Conservation (phyloP, 139 green algal genomes). For the Diplosphaera chodatii region DNA sequence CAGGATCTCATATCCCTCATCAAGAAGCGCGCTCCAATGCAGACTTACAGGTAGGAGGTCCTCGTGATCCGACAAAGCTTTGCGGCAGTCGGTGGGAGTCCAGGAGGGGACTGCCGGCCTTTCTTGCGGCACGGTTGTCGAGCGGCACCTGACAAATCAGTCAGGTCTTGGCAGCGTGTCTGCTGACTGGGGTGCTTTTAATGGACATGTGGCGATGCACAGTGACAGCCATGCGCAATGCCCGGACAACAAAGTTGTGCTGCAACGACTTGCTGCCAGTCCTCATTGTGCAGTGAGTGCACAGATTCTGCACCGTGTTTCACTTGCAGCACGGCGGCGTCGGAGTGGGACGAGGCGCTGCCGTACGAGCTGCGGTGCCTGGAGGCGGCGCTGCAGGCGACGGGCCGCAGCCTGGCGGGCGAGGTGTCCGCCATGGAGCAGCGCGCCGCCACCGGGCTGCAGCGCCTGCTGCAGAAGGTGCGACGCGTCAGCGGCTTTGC, state of each 20-base stretch:
- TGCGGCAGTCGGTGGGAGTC: too few species aligned
- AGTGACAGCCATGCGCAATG: too few species aligned
- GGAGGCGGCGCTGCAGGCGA: slow-evolving; percentile 37
- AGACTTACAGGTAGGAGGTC: neutral
- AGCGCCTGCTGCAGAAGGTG: slow-evolving; percentile 21
- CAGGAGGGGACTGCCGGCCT: too few species aligned
- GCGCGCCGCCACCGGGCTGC: slow-evolving; percentile 6
- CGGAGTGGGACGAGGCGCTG: slow-evolving; percentile 16
- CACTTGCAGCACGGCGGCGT: neutral
- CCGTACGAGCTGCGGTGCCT: slow-evolving; percentile 59
- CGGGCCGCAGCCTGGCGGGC: slow-evolving; percentile 3
- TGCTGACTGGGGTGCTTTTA: too few species aligned
- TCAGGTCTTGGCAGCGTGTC: too few species aligned
- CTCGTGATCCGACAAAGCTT: too few species aligned
- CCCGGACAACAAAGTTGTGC: too few species aligned
- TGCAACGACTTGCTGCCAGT: too few species aligned
- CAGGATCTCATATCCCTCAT: neutral
- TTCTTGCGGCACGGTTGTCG: too few species aligned
- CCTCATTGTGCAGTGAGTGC: neutral
- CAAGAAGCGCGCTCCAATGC: neutral
- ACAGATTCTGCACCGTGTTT: neutral
- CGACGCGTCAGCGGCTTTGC: neutral
- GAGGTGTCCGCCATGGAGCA: slow-evolving; percentile 19
- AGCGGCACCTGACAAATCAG: too few species aligned
- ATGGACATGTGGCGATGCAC: too few species aligned